Evolutionary conservation across 306 rosid species (phyloP), one percentile per base, ranked within the genome.

Genomic region (Cyamopsis tetragonoloba): DNA sequence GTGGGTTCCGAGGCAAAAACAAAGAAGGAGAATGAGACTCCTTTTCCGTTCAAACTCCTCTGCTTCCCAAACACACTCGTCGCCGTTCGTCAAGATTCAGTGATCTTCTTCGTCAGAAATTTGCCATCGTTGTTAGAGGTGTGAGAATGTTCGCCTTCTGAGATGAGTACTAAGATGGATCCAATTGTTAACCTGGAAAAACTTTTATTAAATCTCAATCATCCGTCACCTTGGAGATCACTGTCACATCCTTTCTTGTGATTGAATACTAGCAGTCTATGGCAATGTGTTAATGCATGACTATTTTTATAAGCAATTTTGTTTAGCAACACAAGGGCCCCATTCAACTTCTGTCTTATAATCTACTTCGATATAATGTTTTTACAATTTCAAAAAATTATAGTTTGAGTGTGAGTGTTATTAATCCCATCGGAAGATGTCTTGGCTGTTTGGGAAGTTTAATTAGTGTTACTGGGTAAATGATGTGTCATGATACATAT

Each of bases 171-270:
- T n/a, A n/a, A n/a, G n/a, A n/a, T n/a, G n/a, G n/a, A n/a, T n/a
- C n/a, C n/a, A n/a, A n/a, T n/a, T n/a, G n/a, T n/a, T n/a, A n/a
- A n/a, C n/a, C n/a, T n/a, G n/a, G n/a, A n/a, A n/a, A n/a, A n/a
- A n/a, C n/a, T 37, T 68, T 62, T 54, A 59, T 22, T 23, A 42
- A 63, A 49, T 68, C 38, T 54, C 30, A 12, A 7, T 35, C 26
- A 35, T 47, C 62, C 48, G 17, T 62, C 38, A 20, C 23, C 31
- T 46, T 20, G 17, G 27, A 18, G 19, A 42, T 26, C 30, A 19
- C 28, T 55, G 38, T 23, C 30, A 26, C 50, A 59, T 69, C 38
- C 65, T 73, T 68, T 59, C 56, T 70, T 63, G 15, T 43, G 31
- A 48, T 18, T 54, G 43, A 42, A 34, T 48, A 2, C 57, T 73